A percentile compares a stretch with the other conserved stretches of the same genome.
Conservation (phyloP, 1,139 yeast species). For the Saccharomyces hybrid region DNA sequence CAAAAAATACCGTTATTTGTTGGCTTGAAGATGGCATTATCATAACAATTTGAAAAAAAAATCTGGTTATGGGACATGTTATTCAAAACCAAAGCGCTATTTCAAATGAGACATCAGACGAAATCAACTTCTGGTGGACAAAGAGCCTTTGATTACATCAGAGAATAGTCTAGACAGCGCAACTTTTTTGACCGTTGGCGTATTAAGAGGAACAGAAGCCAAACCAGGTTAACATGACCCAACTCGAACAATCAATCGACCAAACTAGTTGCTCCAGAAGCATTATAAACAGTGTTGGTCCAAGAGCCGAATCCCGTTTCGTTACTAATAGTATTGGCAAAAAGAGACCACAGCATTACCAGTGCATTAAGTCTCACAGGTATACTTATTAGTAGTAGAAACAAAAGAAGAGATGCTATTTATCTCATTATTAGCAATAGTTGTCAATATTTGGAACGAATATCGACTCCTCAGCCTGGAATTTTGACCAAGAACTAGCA, state of each 20-base stretch:
- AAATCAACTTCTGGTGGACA: conserved; percentile 9
- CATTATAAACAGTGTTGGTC: conserved; percentile 8
- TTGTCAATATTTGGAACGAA: conserved; percentile 10
- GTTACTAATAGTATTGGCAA: conserved; percentile 9
- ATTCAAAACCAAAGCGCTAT: not conserved
- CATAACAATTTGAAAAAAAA: no score
- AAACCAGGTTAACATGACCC: conserved; percentile 11
- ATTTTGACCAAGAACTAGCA: conserved; percentile 12
- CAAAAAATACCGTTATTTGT: not conserved
- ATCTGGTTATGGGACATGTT: not conserved
- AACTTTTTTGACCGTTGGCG: conserved; percentile 14
- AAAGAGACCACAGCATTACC: conserved; percentile 9
- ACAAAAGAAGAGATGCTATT: conserved; percentile 9
- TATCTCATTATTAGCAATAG: conserved; percentile 11
- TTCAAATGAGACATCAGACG: not conserved
- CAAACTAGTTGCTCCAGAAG: conserved; percentile 7
- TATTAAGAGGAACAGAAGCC: conserved; percentile 5
- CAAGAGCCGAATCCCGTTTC: conserved; percentile 11
- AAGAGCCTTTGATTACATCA: conserved; percentile 9
- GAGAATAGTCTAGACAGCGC: conserved; percentile 8
- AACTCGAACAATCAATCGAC: conserved; percentile 10
- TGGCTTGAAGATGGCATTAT: not conserved
- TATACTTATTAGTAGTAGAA: conserved; percentile 8
- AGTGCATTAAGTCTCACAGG: conserved; percentile 11
- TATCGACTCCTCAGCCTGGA: conserved; percentile 7